phyloP scores from a whole-genome alignment of 1,139 yeast genomes.

The Candida dubliniensis region DNA sequence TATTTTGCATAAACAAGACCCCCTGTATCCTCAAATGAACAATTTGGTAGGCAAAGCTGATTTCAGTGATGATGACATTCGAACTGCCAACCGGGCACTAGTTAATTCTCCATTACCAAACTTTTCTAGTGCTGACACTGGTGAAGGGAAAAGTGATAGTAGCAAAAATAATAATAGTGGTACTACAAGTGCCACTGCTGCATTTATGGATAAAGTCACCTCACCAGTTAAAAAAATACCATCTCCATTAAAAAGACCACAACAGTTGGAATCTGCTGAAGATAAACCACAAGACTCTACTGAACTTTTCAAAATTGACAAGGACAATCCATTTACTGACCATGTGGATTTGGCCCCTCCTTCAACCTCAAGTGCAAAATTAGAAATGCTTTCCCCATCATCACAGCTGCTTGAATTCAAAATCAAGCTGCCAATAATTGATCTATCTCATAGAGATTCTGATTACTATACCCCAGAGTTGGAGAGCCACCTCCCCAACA shows the following conservation, averaged over 20 bases:
- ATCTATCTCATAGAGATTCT: constrained; percentile 4
- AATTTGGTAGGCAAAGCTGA: constrained; percentile 62
- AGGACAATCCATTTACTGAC: constrained; percentile 17
- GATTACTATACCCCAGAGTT: constrained; percentile 27
- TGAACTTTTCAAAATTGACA: neutral
- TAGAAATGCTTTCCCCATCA: neutral
- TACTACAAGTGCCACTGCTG: constrained; percentile 1
- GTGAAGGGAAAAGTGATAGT: constrained; percentile 15
- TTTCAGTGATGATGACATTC: constrained; percentile 68
- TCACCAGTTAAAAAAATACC: constrained; percentile 8
- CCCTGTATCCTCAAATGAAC: constrained; percentile 61
- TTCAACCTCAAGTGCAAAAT: neutral
- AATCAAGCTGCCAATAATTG: constrained; percentile 3
- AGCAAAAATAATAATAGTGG: no score
- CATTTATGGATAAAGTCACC: constrained; percentile 26
- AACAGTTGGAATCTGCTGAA: neutral
- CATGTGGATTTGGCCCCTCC: neutral
- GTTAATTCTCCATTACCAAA: constrained; percentile 65
- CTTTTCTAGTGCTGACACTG: constrained; percentile 50
- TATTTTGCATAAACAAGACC: constrained; percentile 52
- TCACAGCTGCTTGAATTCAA: constrained; percentile 2
- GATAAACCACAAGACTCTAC: neutral
- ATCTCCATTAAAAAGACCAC: constrained; percentile 12
- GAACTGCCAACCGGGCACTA: constrained; percentile 65
- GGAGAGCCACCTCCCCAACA: constrained; percentile 23